phyloP scores from a whole-genome alignment of 129 eudicot species.

The Escallonia rubra region DNA sequence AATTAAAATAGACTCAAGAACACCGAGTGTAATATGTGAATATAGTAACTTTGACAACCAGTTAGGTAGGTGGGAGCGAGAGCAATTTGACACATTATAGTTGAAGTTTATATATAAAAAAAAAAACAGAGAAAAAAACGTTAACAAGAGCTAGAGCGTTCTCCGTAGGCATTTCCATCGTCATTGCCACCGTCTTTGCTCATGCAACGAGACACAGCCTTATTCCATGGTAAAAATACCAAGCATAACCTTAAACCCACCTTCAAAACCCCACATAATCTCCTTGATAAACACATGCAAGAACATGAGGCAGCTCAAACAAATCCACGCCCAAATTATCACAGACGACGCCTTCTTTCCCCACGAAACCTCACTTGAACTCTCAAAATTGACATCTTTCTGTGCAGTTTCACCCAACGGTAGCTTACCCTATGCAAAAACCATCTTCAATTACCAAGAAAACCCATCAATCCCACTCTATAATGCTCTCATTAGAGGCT shows the following conservation, averaged over 20 bases:
- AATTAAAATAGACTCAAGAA: too few species aligned
- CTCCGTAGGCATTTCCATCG: too few species aligned
- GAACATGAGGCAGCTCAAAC: conserved; percentile 23
- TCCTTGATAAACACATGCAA: conserved; percentile 31
- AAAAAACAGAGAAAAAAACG: too few species aligned
- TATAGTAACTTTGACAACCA: too few species aligned
- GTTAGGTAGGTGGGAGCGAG: too few species aligned
- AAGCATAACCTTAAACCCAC: conserved; percentile 2
- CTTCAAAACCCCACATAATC: conserved; percentile 16
- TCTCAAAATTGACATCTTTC: conserved; percentile 25
- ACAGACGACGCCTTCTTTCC: conserved; percentile 18
- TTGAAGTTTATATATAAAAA: too few species aligned
- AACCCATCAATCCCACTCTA: conserved; percentile 30
- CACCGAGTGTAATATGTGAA: too few species aligned
- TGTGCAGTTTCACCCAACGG: conserved; percentile 41
- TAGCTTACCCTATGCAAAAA: conserved; percentile 35
- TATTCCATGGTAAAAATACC: conserved; percentile 23
- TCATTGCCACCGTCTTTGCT: too few species aligned
- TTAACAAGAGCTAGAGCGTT: too few species aligned
- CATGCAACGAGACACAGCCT: background rate
- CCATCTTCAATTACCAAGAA: conserved; percentile 26
- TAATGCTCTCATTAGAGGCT: conserved; percentile 41
- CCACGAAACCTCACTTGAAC: conserved; percentile 11
- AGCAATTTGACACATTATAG: too few species aligned
- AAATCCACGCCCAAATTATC: conserved; percentile 43